These are phyloP conservation scores for Aspergillus bridgeri DNA, from an alignment of 495 filamentous ascomycete genomes.

Conservation along the genomic window DNA sequence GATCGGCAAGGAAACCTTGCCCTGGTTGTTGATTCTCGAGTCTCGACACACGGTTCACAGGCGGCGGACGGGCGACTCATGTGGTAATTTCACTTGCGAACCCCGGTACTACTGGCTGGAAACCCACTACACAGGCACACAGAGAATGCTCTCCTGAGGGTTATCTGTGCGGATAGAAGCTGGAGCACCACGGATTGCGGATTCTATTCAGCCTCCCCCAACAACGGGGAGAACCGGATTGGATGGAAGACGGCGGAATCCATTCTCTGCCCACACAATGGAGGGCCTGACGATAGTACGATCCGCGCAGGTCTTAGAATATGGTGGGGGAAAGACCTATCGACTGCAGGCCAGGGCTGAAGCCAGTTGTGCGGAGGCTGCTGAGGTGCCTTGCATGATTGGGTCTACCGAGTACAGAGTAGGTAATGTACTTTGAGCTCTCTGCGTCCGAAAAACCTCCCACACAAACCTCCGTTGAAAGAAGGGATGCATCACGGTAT, in stretches of 20 bases:
- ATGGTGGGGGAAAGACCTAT: neutral
- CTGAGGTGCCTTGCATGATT: neutral
- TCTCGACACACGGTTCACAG: constrained; percentile 16
- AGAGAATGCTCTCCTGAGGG: neutral
- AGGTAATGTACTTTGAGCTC: no score
- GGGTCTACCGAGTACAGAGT: neutral
- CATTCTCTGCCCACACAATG: neutral
- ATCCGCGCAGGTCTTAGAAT: neutral
- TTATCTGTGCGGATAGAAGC: neutral
- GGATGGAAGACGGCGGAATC: neutral
- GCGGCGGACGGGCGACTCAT: constrained; percentile 8
- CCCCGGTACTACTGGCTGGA: neutral
- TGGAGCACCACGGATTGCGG: neutral
- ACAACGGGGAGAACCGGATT: neutral
- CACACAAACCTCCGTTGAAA: neutral
- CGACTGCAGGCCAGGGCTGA: neutral
- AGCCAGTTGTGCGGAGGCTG: neutral
- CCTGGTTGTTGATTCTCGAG: constrained; percentile 13
- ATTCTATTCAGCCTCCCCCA: neutral
- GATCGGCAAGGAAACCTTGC: constrained; percentile 15
- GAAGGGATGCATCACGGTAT: neutral
- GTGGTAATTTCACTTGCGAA: constrained; percentile 6
- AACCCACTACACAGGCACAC: constrained; percentile 1
- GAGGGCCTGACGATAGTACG: neutral
- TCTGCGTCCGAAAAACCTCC: neutral